Percentiles rank a stretch among this genome's conserved stretches.
Conservation (phyloP, 306 rosid genomes). For the Prunus davidiana region DNA sequence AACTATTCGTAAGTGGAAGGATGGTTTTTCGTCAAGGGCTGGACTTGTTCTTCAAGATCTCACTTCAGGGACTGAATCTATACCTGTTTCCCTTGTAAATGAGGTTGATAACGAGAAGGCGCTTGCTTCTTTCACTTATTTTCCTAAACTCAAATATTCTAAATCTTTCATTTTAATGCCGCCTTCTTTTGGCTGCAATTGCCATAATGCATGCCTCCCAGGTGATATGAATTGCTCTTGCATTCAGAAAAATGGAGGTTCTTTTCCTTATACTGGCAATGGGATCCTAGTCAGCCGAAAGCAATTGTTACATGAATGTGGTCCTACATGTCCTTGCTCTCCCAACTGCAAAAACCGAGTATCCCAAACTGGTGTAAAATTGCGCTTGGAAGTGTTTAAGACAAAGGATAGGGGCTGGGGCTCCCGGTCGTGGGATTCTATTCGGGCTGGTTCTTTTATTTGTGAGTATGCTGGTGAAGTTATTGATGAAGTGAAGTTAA, state of each 20-base stretch:
- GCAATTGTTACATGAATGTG: constrained; percentile 61
- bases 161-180: constrained; percentile 24
- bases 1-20: too few species aligned
- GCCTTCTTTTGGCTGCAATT: constrained; percentile 43
- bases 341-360: constrained; percentile 64
- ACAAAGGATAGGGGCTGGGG: constrained; percentile 70
- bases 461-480: constrained; percentile 71
- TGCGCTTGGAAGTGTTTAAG: constrained; percentile 54
- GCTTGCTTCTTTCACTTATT: constrained; percentile 52
- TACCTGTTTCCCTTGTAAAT: constrained; percentile 62
- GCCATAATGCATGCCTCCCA: constrained; percentile 47
- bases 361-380: constrained; percentile 50
- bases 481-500: constrained; percentile 35
- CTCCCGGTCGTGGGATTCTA: constrained; percentile 58
- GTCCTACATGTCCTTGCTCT: constrained; percentile 50
- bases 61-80: background rate
- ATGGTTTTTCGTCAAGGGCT: too few species aligned
- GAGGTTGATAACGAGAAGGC: constrained; percentile 56
- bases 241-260: constrained; percentile 54
- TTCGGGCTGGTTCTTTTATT: constrained; percentile 61
- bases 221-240: constrained; percentile 57
- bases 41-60: too few species aligned
- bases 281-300: constrained; percentile 52
- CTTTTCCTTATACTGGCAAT: constrained; percentile 51
- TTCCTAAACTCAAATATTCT: constrained; percentile 34